A percentile compares a stretch with the other conserved stretches of the same genome.
phyloP scores from a whole-genome alignment of 2,329 filamentous ascomycete genomes.

The Tothia fuscella region DNA sequence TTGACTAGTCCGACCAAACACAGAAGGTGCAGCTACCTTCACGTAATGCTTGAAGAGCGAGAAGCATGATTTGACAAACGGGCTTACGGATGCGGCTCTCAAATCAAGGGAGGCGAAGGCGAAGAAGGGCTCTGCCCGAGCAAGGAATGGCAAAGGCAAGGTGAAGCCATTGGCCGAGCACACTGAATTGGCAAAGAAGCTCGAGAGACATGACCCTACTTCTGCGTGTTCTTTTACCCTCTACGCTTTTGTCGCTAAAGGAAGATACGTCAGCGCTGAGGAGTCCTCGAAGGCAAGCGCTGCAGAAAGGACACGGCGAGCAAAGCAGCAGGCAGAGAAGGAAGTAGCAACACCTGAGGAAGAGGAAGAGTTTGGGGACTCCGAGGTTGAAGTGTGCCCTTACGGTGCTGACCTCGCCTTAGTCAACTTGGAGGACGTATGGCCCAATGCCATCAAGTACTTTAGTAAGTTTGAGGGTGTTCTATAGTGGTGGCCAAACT shows the following conservation, averaged over 20 bases:
- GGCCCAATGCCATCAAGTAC: conserved; percentile 78
- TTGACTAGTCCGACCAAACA: too few relatives aligned
- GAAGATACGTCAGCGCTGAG: conserved; percentile 58
- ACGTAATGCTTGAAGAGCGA: conserved; percentile 46
- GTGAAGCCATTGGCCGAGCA: conserved; percentile 39
- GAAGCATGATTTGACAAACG: conserved; percentile 73
- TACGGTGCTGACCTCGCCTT: conserved; percentile 73
- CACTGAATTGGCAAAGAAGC: conserved; percentile 40
- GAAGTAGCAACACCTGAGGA: conserved; percentile 41
- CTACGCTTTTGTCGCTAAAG: conserved; percentile 60
- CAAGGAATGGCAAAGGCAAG: conserved; percentile 16
- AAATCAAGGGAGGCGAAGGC: conserved; percentile 42
- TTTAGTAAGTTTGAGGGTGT: conserved; percentile 57
- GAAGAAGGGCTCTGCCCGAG: conserved; percentile 21
- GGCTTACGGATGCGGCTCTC: conserved; percentile 62
- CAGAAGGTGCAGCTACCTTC: neutral
- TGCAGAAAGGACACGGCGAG: conserved; percentile 48
- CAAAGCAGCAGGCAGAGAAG: conserved; percentile 28
- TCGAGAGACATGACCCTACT: conserved; percentile 47
- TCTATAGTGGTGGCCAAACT: neutral
- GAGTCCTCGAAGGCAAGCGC: conserved; percentile 53
- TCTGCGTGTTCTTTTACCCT: conserved; percentile 75
- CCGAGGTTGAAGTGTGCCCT: conserved; percentile 75
- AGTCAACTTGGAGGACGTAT: conserved; percentile 74
- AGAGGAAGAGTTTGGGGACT: conserved; percentile 50